These are phyloP conservation scores for Sporothrix mexicana DNA, from an alignment of 2,329 filamentous ascomycete species.

Conservation along the genomic window DNA sequence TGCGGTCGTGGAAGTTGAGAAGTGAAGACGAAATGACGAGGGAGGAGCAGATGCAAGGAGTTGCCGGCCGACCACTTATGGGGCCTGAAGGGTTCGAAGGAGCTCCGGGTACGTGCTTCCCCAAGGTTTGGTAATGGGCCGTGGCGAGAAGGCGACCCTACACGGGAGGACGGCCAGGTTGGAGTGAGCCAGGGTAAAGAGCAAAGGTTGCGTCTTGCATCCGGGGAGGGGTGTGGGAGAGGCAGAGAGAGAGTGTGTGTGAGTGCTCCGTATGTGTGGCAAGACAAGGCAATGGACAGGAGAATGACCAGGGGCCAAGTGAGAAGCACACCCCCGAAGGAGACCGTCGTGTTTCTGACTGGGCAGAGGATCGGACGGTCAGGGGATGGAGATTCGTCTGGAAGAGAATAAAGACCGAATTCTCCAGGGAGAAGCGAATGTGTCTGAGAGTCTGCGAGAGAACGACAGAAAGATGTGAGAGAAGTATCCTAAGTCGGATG, in stretches of 20 bases:
- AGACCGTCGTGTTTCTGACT: not conserved
- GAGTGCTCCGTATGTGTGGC: not conserved
- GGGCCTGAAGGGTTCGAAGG: conserved; percentile 3
- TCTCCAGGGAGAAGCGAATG: conserved; percentile 4
- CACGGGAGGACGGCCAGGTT: not conserved
- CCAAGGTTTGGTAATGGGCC: conserved; percentile 27
- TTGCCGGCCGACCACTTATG: conserved; percentile 21
- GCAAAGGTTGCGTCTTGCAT: conserved; percentile 24
- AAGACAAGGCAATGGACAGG: conserved; percentile 10
- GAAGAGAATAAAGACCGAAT: not conserved
- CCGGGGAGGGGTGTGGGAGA: conserved; percentile 14
- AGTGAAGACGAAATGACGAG: conserved; percentile 19
- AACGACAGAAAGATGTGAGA: not conserved
- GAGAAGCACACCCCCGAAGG: not conserved
- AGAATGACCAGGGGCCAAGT: conserved; percentile 6
- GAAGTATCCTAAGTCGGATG: not conserved
- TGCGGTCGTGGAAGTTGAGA: conserved; percentile 26
- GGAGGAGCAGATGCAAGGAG: conserved; percentile 20
- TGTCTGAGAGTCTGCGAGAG: not conserved
- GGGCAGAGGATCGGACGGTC: conserved; percentile 4
- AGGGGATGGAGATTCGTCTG: conserved; percentile 14
- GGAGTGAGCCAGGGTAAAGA: conserved; percentile 23
- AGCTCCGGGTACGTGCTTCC: conserved; percentile 31
- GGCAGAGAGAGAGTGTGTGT: too few species aligned
- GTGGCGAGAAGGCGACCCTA: conserved; percentile 11